phyloP scores from a whole-genome alignment of 2,329 filamentous ascomycete species.

The Bipolaris bicolor region DNA sequence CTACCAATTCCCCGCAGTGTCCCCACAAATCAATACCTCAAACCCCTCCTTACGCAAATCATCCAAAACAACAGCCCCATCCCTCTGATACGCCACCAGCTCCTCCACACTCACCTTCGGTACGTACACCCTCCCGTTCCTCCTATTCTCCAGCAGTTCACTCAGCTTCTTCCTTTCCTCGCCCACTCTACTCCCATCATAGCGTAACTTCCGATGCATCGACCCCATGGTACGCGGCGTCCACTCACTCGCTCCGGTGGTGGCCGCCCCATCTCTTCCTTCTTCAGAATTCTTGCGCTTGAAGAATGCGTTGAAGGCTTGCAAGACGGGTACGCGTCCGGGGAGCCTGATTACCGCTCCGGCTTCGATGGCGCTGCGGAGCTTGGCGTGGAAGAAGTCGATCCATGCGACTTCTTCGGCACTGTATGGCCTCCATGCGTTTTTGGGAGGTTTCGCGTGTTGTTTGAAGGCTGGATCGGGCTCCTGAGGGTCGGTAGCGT shows the following conservation, averaged over 20 bases:
- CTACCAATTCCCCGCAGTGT: too few species aligned
- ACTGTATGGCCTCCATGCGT: background rate
- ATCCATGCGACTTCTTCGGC: slow-evolving; percentile 25
- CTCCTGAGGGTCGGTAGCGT: background rate
- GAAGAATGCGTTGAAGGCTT: slow-evolving; percentile 4
- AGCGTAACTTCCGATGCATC: background rate
- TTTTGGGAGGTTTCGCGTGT: slow-evolving; percentile 4
- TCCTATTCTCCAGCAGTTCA: background rate
- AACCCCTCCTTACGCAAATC: background rate
- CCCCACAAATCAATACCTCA: background rate
- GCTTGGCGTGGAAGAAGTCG: slow-evolving; percentile 17
- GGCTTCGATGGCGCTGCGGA: slow-evolving; percentile 6
- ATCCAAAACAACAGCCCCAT: slow-evolving; percentile 7
- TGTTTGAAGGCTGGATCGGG: slow-evolving; percentile 6
- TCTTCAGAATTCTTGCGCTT: background rate
- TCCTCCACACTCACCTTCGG: slow-evolving; percentile 17
- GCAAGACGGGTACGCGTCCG: background rate
- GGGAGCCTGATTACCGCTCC: slow-evolving; percentile 9
- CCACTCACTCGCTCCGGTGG: background rate
- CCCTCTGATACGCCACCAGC: slow-evolving; percentile 6
- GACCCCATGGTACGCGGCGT: background rate
- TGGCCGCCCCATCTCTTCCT: too few species aligned
- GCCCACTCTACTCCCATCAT: background rate
- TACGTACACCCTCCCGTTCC: slow-evolving; percentile 8
- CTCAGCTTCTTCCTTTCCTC: background rate